Conservation (phyloP, 768 basidiomycete species). For the Pisolithus marmoratus region DNA sequence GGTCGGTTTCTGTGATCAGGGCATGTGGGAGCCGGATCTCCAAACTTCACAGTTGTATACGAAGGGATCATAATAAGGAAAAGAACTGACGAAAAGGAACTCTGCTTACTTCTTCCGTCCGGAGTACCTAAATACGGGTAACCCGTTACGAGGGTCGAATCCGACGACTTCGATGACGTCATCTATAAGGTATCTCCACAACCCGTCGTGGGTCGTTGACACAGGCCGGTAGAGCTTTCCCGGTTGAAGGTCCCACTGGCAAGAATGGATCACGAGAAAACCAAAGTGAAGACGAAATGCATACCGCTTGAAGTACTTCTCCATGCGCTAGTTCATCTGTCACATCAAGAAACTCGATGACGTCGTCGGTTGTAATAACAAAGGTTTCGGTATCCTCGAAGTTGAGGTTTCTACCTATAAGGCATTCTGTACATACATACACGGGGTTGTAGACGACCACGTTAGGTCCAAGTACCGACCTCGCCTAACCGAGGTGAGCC, state of each 20-base stretch:
- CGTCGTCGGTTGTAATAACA: background rate
- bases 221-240: conserved; percentile 4
- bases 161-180: conserved; percentile 4
- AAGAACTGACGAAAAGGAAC: background rate
- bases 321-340: background rate
- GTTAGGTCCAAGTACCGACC: conserved; percentile 3
- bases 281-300: background rate
- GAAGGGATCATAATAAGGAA: background rate
- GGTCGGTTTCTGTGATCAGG: conserved; percentile 12
- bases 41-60: no score
- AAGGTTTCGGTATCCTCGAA: background rate
- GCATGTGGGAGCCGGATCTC: background rate
- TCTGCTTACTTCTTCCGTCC: conserved; percentile 4
- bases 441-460: background rate
- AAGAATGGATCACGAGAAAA: background rate
- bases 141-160: conserved; percentile 5
- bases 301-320: background rate
- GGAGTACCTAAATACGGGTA: conserved; percentile 2
- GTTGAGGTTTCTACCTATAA: background rate
- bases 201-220: conserved; percentile 5
- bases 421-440: background rate
- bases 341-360: conserved; percentile 4
- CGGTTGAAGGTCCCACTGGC: conserved; percentile 1
- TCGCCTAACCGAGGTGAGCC: background rate
- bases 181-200: conserved; percentile 8